A percentile compares a stretch with the other conserved stretches of the same genome.
Conservation (phyloP, 2,329 filamentous ascomycete species). For the Lojkania enalia region DNA sequence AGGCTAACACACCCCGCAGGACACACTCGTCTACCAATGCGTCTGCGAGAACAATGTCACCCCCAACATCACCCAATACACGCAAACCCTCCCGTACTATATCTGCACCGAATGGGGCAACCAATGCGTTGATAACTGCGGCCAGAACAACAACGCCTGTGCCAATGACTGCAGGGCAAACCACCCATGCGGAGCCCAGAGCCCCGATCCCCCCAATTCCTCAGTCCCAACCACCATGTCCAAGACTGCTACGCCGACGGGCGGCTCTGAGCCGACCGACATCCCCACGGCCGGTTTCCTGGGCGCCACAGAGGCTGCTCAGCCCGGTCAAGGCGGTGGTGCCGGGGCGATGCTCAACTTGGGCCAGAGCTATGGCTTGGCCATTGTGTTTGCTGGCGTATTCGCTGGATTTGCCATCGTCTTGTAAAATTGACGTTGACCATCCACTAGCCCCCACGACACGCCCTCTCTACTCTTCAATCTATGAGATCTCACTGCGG, state of each 20-base stretch:
- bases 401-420: constrained; percentile 60
- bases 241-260: constrained; percentile 46
- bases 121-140: constrained; percentile 67
- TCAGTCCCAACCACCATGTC: constrained; percentile 55
- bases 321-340: constrained; percentile 30
- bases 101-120: constrained; percentile 72
- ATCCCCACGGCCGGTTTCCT: constrained; percentile 39
- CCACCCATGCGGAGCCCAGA: constrained; percentile 72
- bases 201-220: constrained; percentile 63
- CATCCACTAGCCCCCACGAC: neutral
- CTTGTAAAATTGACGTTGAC: constrained; percentile 28
- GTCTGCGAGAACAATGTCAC: constrained; percentile 67
- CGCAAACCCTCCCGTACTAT: constrained; percentile 77
- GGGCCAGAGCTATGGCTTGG: constrained; percentile 60
- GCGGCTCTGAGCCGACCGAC: constrained; percentile 13
- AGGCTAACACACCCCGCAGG: constrained; percentile 15
- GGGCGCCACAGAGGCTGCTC: constrained; percentile 22
- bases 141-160: constrained; percentile 49
- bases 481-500: neutral
- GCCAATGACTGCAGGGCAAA: constrained; percentile 57
- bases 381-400: constrained; percentile 57
- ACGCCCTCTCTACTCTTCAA: neutral
- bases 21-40: constrained; percentile 69
- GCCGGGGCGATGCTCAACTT: constrained; percentile 53
- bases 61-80: constrained; percentile 77